Percentiles rank a stretch among this genome's conserved stretches.
phyloP scores from a whole-genome alignment of 352 stramenopile species.

The Peronospora destructor region DNA sequence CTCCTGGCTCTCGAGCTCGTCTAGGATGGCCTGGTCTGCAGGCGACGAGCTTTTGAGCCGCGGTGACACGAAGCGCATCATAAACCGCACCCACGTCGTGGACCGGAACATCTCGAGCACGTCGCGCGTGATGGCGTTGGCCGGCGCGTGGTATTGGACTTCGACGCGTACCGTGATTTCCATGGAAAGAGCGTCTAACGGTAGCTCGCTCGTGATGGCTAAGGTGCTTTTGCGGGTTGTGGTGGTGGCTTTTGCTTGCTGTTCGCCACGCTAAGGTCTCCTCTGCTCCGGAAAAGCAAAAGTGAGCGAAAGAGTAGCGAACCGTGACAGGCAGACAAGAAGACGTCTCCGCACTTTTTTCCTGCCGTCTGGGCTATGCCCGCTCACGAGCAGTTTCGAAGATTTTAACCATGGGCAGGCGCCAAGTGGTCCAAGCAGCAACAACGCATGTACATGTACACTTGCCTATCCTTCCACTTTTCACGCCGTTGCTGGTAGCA shows the following conservation, averaged over 20 bases:
- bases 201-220: conserved; percentile 14
- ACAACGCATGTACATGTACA: neutral
- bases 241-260: neutral
- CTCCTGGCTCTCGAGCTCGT: conserved; percentile 38
- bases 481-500: conserved; percentile 1
- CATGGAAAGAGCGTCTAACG: conserved; percentile 25
- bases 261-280: conserved; percentile 9
- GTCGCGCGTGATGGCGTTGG: conserved; percentile 39
- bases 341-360: conserved; percentile 10
- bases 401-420: conserved; percentile 18
- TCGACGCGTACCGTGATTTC: conserved; percentile 64
- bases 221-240: conserved; percentile 1
- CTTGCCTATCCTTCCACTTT: neutral
- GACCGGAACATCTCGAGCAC: conserved; percentile 66
- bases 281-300: conserved; percentile 24
- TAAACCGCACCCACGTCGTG: conserved; percentile 70
- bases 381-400: conserved; percentile 32
- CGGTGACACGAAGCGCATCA: conserved; percentile 70
- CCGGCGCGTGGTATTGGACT: conserved; percentile 61
- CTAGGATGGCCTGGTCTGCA: conserved; percentile 46
- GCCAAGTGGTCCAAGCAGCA: neutral
- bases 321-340: conserved; percentile 9
- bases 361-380: conserved; percentile 18
- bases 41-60: conserved; percentile 62
- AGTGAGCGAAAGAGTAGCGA: conserved; percentile 19